Percentiles rank a stretch among this genome's conserved stretches.
Evolutionary conservation across 1,284 basidiomycete species (phyloP).

Genomic region (Exobasidium cylindrosporum): DNA sequence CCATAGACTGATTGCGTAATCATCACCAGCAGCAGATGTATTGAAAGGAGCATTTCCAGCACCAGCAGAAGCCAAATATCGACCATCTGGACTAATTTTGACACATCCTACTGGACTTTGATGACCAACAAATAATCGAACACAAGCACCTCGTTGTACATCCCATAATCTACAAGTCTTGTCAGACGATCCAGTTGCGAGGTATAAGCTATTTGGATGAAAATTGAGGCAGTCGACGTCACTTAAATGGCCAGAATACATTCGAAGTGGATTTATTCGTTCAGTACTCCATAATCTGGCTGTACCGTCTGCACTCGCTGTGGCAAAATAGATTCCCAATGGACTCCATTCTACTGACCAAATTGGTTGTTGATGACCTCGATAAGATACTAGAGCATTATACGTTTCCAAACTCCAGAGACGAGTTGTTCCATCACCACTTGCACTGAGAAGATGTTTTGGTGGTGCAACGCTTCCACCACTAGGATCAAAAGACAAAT

Average conservation of each 20-base stretch:
- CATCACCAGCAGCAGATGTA: conserved; percentile 61
- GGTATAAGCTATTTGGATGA: conserved; percentile 95
- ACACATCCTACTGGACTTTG: conserved; percentile 83
- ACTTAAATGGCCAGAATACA: conserved; percentile 93
- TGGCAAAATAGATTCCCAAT: conserved; percentile 96
- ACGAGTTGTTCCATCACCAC: conserved; percentile 86
- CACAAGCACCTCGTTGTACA: conserved; percentile 88
- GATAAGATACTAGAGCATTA: conserved; percentile 86
- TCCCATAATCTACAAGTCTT: conserved; percentile 96
- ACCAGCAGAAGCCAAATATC: conserved; percentile 79
- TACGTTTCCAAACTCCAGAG: conserved; percentile 96
- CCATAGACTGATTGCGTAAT: conserved; percentile 91
- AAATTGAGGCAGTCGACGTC: conserved; percentile 96
- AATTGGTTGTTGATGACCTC: conserved; percentile 93
- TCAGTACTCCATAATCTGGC: conserved; percentile 96
- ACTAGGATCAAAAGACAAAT: conserved; percentile 86
- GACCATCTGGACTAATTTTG: conserved; percentile 87
- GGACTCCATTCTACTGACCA: conserved; percentile 99
- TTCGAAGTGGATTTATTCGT: conserved; percentile 76
- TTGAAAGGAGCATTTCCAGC: conserved; percentile 30
- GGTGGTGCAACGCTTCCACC: conserved; percentile 81
- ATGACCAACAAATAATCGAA: conserved; percentile 93
- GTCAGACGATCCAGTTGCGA: conserved; percentile 94
- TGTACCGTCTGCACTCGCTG: conserved; percentile 86
- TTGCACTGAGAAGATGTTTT: conserved; percentile 81